These are phyloP conservation scores for Teratosphaeria destructans DNA, from an alignment of 2,329 filamentous ascomycete genomes.

Conservation along the genomic window DNA sequence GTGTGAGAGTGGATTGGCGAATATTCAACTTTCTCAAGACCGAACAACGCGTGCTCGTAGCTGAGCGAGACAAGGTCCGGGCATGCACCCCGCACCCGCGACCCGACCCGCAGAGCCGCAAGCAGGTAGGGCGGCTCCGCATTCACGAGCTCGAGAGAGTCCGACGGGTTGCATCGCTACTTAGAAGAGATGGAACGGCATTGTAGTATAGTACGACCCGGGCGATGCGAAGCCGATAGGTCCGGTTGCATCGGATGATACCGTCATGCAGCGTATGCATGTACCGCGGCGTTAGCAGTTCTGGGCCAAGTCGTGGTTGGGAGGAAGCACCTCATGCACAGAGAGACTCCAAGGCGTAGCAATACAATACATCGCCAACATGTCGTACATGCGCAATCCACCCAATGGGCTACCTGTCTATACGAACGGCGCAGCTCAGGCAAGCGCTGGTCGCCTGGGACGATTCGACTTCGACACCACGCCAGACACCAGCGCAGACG, in stretches of 20 bases:
- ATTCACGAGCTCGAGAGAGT: not conserved
- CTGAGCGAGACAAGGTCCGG: not conserved
- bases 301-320: not conserved
- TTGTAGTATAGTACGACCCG: not conserved
- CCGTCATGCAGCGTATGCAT: not conserved
- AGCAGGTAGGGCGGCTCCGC: not conserved
- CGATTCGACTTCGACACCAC: conserved; percentile 28
- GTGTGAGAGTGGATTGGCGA: not conserved
- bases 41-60: not conserved
- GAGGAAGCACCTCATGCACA: not conserved
- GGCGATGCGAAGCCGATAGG: not conserved
- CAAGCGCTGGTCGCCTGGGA: conserved; percentile 14
- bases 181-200: not conserved
- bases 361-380: conserved; percentile 1
- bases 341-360: not conserved
- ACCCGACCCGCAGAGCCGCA: conserved; percentile 3
- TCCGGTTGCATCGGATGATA: not conserved
- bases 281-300: not conserved
- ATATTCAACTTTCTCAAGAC: not conserved
- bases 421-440: not conserved
- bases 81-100: not conserved
- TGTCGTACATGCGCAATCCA: conserved; percentile 8
- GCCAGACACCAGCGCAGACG: conserved; percentile 26
- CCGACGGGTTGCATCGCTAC: not conserved
- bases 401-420: not conserved